Percentiles rank a stretch among this genome's conserved stretches.
These are phyloP conservation scores for Pittosporum tobira DNA, from an alignment of 129 eudicot genomes.

Conservation along the genomic window DNA sequence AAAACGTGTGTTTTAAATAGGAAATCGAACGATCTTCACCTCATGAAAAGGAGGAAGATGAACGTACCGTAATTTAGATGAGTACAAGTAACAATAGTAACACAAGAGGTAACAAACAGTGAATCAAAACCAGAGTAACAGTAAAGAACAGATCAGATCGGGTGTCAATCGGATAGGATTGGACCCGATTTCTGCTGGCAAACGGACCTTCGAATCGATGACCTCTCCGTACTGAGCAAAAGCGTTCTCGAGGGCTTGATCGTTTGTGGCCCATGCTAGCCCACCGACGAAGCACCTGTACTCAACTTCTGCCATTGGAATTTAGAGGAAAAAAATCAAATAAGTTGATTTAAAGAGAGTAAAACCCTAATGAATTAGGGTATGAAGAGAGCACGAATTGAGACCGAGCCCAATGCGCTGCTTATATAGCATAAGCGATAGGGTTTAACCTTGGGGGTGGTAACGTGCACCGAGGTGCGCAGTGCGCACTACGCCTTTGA, in stretches of 20 bases:
- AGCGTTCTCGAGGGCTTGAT: slow-evolving; percentile 47
- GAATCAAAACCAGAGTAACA: slow-evolving; percentile 25
- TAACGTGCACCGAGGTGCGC: slow-evolving; percentile 19
- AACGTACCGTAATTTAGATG: slow-evolving; percentile 61
- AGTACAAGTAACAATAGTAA: slow-evolving; percentile 24
- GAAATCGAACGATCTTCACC: slow-evolving; percentile 46
- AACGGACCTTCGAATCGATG: slow-evolving; percentile 87
- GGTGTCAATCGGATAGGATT: slow-evolving; percentile 21
- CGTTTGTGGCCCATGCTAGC: slow-evolving; percentile 87
- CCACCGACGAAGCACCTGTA: slow-evolving; percentile 91
- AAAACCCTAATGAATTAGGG: neutral
- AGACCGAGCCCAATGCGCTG: neutral
- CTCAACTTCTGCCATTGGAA: slow-evolving; percentile 62
- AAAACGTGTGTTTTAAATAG: slow-evolving; percentile 5
- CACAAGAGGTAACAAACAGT: slow-evolving; percentile 30
- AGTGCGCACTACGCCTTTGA: slow-evolving; percentile 15
- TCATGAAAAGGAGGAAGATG: slow-evolving; percentile 44
- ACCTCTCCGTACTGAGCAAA: slow-evolving; percentile 69
- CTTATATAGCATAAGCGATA: slow-evolving; percentile 18
- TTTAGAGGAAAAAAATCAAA: too few relatives aligned
- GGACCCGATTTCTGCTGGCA: slow-evolving; percentile 39
- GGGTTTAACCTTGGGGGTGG: slow-evolving; percentile 23
- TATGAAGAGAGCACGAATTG: neutral
- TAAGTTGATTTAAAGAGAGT: neutral
- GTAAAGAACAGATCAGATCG: slow-evolving; percentile 12